Evolutionary conservation across 176 grass and related monocot species (phyloP), one percentile per base, ranked within the genome.

Genomic region (Musa troglodytarum): DNA sequence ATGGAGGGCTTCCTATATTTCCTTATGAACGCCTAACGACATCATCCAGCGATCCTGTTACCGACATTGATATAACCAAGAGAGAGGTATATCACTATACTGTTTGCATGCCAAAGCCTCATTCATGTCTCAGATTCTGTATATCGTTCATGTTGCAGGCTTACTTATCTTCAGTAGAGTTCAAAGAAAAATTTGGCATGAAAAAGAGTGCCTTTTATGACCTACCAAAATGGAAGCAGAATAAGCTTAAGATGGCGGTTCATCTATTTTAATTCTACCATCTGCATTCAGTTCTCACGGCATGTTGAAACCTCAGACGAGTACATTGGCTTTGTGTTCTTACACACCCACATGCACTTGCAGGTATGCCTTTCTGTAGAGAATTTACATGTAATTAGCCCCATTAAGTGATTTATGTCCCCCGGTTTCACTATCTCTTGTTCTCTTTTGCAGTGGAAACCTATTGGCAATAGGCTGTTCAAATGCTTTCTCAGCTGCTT

Each of bases 181-280:
- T 96, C 52, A 89, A 89, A 76, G 92, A 92, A 77, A 96, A 96
- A 83, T 92, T 92, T 74, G 92, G 86, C 57, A 92, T 96, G 86
- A 78, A 82, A 50, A 96, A 83, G 78, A 82, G 79, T 79, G 89
- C 89, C 77, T 96, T 96, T 21, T 74, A 74, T 78, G 92, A 86
- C 67, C 85, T 96, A 81, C 89, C 92, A 0, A 96, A 87, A 84
- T 96, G 92, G 89, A 96, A 89, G 72, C 86, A 92, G 82, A 96
- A 87, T 67, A 96, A 87, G 68, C 80, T 96, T 74, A 96, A 96
- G 71, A 82, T 89, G 25, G 78, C 86, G 16, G 84, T 87, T 84
- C 79, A 96, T 62, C 84, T 96, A 61, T 96, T 96, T 74, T 96
- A 79, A 84, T 72, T 53, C 63, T 72, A 24, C 21, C 64, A 63